These are phyloP conservation scores for Sarcocystis neurona DNA, from an alignment of 169 alveolate genomes.

Conservation along the genomic window DNA sequence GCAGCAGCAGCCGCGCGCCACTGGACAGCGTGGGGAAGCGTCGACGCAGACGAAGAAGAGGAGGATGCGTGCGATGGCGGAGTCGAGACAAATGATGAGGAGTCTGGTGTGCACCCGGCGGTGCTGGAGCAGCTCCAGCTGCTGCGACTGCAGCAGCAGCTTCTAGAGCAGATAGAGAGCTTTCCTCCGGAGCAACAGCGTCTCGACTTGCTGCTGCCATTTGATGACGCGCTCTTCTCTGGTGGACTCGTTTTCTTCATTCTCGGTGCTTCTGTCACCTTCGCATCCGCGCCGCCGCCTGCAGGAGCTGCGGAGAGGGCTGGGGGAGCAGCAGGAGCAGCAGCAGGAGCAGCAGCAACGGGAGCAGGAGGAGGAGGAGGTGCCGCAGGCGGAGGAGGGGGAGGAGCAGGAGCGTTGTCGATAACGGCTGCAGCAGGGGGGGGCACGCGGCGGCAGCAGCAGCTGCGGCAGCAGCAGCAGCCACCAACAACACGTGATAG, in stretches of 20 bases:
- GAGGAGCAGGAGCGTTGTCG: neutral
- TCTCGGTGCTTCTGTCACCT: slow-evolving; percentile 25
- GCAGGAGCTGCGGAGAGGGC: neutral
- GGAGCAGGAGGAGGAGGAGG: neutral
- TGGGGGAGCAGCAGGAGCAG: neutral
- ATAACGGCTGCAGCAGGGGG: neutral
- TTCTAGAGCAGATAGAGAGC: slow-evolving; percentile 6
- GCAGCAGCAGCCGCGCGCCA: no score
- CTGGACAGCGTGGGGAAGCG: no score
- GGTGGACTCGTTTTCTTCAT: slow-evolving; percentile 9
- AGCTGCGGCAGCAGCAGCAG: neutral
- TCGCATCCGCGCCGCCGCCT: neutral
- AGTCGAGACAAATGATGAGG: no score
- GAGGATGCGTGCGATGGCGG: no score
- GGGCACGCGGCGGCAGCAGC: neutral
- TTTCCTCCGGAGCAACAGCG: slow-evolving; percentile 29
- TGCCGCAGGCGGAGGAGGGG: neutral
- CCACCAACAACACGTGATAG: neutral
- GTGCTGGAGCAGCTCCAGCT: slow-evolving; percentile 19
- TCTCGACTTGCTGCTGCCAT: slow-evolving; percentile 10
- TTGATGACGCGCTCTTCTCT: slow-evolving; percentile 7
- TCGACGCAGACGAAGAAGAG: no score
- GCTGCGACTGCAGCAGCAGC: slow-evolving; percentile 22
- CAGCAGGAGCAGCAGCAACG: neutral
- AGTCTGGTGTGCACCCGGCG: neutral